Evolutionary conservation across 768 basidiomycete genomes (phyloP).

Genomic region (Pleurotus ostreatus): DNA sequence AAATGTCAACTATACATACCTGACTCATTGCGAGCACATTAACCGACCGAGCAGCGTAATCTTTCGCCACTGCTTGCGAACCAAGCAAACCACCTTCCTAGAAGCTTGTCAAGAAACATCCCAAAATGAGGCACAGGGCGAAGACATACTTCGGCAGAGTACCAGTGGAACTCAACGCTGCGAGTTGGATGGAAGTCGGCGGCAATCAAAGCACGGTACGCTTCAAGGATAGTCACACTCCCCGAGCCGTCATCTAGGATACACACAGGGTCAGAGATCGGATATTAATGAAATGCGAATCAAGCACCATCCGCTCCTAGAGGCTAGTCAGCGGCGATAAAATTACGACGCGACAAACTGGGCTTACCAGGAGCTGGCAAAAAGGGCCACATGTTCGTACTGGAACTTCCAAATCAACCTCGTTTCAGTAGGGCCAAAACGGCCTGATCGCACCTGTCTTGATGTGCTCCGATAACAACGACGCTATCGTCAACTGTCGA

Average conservation of each 20-base stretch:
- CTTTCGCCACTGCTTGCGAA: conserved; percentile 82
- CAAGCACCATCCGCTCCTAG: conserved; percentile 47
- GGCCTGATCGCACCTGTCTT: conserved; percentile 55
- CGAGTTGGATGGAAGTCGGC: conserved; percentile 65
- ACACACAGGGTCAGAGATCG: neutral
- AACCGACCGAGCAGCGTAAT: conserved; percentile 58
- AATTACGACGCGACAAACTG: conserved; percentile 16
- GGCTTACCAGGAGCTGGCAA: conserved; percentile 67
- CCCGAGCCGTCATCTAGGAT: conserved; percentile 66
- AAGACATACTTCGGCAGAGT: conserved; percentile 64
- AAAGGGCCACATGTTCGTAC: conserved; percentile 78
- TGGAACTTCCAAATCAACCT: conserved; percentile 22
- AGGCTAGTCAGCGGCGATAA: conserved; percentile 21
- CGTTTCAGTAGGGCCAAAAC: conserved; percentile 7
- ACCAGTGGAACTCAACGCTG: conserved; percentile 81
- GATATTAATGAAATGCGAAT: conserved; percentile 12
- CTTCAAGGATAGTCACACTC: conserved; percentile 74
- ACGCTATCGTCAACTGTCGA: conserved; percentile 55
- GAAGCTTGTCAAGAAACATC: neutral
- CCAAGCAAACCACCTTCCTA: conserved; percentile 85
- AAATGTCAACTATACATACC: conserved; percentile 31
- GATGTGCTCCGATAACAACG: conserved; percentile 76
- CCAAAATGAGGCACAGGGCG: conserved; percentile 4
- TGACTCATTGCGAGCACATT: conserved; percentile 84
- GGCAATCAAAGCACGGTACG: conserved; percentile 66